Evolutionary conservation across 352 stramenopile species (phyloP), one percentile per base, ranked within the genome.

Genomic region (Pythium dissotocum): DNA sequence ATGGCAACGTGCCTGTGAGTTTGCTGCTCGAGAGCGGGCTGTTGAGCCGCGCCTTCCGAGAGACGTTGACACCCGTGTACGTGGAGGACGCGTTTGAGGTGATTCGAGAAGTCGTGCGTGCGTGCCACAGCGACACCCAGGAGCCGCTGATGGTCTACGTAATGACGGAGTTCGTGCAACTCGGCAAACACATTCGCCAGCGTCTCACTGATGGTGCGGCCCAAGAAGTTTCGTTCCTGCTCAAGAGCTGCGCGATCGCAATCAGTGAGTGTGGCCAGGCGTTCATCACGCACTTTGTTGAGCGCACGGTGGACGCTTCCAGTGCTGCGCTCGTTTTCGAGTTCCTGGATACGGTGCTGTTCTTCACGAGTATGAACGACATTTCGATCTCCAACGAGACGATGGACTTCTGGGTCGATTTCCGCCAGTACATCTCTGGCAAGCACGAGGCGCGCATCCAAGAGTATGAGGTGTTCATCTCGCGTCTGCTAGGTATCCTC

Each of bases 331-430:
- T 94, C 4, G 84, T 93, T 30, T 90, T 90, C 67, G 82, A 90
- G 70, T 93, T 94, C 56, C 61, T 94, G 28, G 79, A 90, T 8
- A 82, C 77, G 16, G 75, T 94, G 24, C 52, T 94, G 16, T 84
- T 76, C 46, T 91, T 93, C 63, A 94, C 86, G 13, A 75, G 80
- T 8, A 38, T 89, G 30, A 78, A 82, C 54, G 77, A 91, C 59
- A 67, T 94, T 32, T 67, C 87, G 8, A 78, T 86, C 18, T 91
- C 86, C 6, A 91, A 91, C 53, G 83, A 87, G 63, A 94, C 82
- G 21, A 94, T 91, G 83, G 78, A 86, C 10, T 94, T 94, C 33
- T 94, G 86, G 86, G 89, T 94, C 67, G 78, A 89, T 40, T 93
- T 94, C 38, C 78, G 85, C 30, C 54, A 67, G 9, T 94, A 94